phyloP scores from a whole-genome alignment of 352 stramenopile genomes.

The Poterioochromonas sp. region DNA sequence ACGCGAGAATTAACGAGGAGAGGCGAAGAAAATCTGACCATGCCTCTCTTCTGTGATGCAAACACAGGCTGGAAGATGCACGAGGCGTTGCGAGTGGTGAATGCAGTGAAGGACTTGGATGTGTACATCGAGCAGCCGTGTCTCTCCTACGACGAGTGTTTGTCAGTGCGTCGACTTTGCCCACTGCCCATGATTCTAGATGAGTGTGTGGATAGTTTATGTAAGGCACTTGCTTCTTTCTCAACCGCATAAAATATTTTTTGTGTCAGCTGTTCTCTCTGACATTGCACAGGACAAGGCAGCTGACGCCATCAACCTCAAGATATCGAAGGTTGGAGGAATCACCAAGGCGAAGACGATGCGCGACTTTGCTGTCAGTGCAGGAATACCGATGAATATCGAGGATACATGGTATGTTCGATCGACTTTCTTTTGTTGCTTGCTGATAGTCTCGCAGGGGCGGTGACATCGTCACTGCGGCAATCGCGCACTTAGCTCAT shows the following conservation, averaged over 20 bases:
- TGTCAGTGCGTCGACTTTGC: background rate
- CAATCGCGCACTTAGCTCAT: conserved; percentile 5
- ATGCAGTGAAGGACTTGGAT: background rate
- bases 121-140: conserved; percentile 12
- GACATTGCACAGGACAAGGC: background rate
- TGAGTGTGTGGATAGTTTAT: background rate
- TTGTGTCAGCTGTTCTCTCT: background rate
- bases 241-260: background rate
- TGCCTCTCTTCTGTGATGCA: background rate
- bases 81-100: background rate
- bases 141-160: background rate
- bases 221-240: background rate
- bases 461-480: conserved; percentile 3
- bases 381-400: conserved; percentile 3
- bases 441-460: background rate
- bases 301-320: background rate
- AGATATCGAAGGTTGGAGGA: conserved; percentile 20
- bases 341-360: background rate
- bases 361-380: background rate
- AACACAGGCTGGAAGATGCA: conserved; percentile 20
- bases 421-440: background rate
- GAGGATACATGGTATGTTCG: conserved; percentile 4
- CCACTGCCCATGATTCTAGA: background rate
- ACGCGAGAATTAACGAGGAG: background rate
- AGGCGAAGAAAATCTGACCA: background rate